These are phyloP conservation scores for Trichoderma breve DNA, from an alignment of 2,329 filamentous ascomycete species.

Conservation along the genomic window DNA sequence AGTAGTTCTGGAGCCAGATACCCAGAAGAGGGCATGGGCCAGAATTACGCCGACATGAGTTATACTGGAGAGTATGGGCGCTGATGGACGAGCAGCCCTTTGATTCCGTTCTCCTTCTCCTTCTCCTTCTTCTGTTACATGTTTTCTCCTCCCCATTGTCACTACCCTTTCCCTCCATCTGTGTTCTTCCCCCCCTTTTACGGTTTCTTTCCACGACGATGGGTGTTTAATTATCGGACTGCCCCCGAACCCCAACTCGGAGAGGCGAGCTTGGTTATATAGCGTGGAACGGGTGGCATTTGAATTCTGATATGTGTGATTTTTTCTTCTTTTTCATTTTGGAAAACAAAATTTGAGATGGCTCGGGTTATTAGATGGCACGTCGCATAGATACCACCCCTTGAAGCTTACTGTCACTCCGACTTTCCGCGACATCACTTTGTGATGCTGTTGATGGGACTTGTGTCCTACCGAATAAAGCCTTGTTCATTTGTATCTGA, in stretches of 20 bases:
- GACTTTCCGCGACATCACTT: not conserved
- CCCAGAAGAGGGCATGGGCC: slow-evolving; percentile 54
- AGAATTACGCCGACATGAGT: slow-evolving; percentile 53
- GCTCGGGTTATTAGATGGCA: slow-evolving; percentile 19
- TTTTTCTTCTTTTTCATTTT: not conserved
- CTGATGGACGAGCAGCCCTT: slow-evolving; percentile 25
- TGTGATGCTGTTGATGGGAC: not conserved
- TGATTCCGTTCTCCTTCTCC: not conserved
- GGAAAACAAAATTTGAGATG: slow-evolving; percentile 6
- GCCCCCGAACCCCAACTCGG: not conserved
- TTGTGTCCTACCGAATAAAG: slow-evolving; percentile 5
- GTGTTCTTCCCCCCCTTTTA: not conserved
- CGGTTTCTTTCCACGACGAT: not conserved
- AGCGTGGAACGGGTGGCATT: slow-evolving; percentile 3
- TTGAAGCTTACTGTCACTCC: slow-evolving; percentile 14
- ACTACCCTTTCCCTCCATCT: not conserved
- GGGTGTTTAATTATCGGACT: not conserved
- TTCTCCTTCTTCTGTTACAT: not conserved
- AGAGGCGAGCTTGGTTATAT: not conserved
- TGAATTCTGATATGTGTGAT: not conserved
- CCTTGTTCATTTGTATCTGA: not conserved
- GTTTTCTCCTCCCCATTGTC: not conserved
- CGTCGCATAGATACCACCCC: slow-evolving; percentile 19
- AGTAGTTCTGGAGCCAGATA: slow-evolving; percentile 61
- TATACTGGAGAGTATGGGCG: slow-evolving; percentile 53